These are phyloP conservation scores for Picea abies DNA, from an alignment of 83 land plant genomes.

Conservation along the genomic window DNA sequence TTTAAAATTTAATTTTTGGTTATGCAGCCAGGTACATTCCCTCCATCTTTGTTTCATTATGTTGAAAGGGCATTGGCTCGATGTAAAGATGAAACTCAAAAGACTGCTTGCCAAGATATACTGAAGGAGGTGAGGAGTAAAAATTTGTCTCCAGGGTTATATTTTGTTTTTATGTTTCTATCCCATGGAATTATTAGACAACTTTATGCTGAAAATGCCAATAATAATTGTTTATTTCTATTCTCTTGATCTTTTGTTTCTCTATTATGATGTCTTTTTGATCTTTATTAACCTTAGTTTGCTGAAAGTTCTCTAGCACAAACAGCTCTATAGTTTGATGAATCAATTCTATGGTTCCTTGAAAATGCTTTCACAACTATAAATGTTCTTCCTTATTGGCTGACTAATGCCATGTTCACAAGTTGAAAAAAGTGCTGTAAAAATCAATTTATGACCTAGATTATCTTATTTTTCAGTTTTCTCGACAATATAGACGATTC, in stretches of 20 bases:
- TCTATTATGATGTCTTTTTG: neutral
- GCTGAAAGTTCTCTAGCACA: too few relatives aligned
- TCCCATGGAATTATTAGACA: too few relatives aligned
- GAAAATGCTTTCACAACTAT: too few relatives aligned
- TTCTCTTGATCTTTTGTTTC: slow-evolving; percentile 2
- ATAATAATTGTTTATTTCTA: neutral
- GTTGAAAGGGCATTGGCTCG: slow-evolving; percentile 90
- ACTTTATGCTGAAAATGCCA: neutral
- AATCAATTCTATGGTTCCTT: too few relatives aligned
- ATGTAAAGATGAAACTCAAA: slow-evolving; percentile 86
- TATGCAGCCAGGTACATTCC: slow-evolving; percentile 73
- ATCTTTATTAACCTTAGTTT: neutral
- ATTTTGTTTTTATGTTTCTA: neutral
- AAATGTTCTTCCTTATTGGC: too few relatives aligned
- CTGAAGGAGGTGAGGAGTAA: slow-evolving; percentile 72
- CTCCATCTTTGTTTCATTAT: slow-evolving; percentile 76
- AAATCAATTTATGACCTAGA: too few relatives aligned
- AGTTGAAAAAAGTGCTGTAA: too few relatives aligned
- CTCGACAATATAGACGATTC: too few relatives aligned
- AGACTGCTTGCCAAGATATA: slow-evolving; percentile 58
- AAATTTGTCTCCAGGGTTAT: neutral
- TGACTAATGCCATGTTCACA: too few relatives aligned
- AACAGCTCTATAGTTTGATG: too few relatives aligned
- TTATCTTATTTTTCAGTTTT: too few relatives aligned
- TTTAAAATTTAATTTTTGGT: neutral